Base-by-base conservation (phyloP, 805 yeast genomes). In the Saccharomycopsis babjevae region DNA sequence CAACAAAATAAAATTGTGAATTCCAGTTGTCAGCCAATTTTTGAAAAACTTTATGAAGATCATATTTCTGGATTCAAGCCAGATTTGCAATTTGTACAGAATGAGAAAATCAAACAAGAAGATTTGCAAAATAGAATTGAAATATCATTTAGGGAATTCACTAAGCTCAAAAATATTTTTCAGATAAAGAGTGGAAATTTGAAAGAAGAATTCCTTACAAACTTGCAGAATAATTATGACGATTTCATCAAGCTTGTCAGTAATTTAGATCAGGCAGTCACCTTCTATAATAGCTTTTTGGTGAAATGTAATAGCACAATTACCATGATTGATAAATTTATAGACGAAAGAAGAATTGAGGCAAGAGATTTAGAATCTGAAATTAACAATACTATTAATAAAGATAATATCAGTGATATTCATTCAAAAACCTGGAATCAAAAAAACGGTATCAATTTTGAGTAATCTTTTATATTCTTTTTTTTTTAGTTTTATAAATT, bases 251-350 rank as follows among this genome's bases (percentile, higher is more conserved):
- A 86, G 66, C 76, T 89, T 1, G 70, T 78, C 18, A 73, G 77
- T 5, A 86, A 88, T 68, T 69, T 89, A 32, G 78, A 78, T 36
- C 88, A 86, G 66, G 97, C 96, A 0, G 67, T 81, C 0, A 77
- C 78, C 59, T 91, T 91, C 68, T 92, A 92, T 73, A 77, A 77
- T 43, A 86, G 84, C 59, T 80, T 89, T 63, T 72, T 78, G 36
- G 70, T 70, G 8, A 79, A 80, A 58, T 77, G 82, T 5, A 72
- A 74, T 34, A 71, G 66, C 1, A 77, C 84, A 22, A 67, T 79
- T 50, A 71, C 72, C 15, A 82, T 79, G 50, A 78, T 85, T 64
- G 83, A 80, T 63, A 72, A 74, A 16, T 86, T 74, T 68, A 79
- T 82, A n/a, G 72, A 77, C 36, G 68, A 72, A 15, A 71, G 89